A percentile compares a stretch with the other conserved stretches of the same genome.
phyloP scores from a whole-genome alignment of 1,284 basidiomycete genomes.

The Schizophyllum commune region DNA sequence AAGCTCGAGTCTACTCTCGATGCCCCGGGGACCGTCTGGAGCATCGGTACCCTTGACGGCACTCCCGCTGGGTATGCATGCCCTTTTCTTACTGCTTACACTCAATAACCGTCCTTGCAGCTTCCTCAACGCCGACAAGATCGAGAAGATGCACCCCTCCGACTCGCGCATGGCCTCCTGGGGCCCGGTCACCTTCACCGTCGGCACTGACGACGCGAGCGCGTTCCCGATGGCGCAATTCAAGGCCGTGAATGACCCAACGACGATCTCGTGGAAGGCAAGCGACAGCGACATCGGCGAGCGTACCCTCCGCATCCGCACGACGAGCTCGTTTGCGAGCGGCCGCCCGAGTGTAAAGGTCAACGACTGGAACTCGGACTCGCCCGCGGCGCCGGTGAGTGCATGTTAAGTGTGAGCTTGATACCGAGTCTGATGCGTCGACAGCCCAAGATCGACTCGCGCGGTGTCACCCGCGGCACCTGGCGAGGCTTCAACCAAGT shows the following conservation, averaged over 20 bases:
- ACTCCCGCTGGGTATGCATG: slow-evolving; percentile 29
- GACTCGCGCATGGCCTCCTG: slow-evolving; percentile 38
- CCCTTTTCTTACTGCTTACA: not conserved
- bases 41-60: slow-evolving; percentile 39
- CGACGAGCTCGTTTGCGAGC: slow-evolving; percentile 37
- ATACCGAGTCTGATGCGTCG: slow-evolving; percentile 5
- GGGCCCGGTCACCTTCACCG: slow-evolving; percentile 36
- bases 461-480: slow-evolving; percentile 34
- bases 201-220: slow-evolving; percentile 28
- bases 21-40: slow-evolving; percentile 32
- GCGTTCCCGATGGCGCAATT: slow-evolving; percentile 42
- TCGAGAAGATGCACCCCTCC: slow-evolving; percentile 43
- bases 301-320: slow-evolving; percentile 37
- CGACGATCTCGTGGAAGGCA: slow-evolving; percentile 35
- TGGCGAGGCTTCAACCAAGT: slow-evolving; percentile 38
- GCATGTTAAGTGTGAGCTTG: not conserved
- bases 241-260: slow-evolving; percentile 34
- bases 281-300: slow-evolving; percentile 34
- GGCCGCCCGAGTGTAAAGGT: slow-evolving; percentile 35
- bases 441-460: not conserved
- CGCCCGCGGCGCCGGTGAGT: slow-evolving; percentile 28
- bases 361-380: slow-evolving; percentile 30
- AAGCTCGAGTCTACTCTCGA: slow-evolving; percentile 24
- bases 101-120: slow-evolving; percentile 4
- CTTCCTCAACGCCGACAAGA: slow-evolving; percentile 41